Conservation (phyloP, 495 filamentous ascomycete genomes). For the Sphaerosporella brunnea region DNA sequence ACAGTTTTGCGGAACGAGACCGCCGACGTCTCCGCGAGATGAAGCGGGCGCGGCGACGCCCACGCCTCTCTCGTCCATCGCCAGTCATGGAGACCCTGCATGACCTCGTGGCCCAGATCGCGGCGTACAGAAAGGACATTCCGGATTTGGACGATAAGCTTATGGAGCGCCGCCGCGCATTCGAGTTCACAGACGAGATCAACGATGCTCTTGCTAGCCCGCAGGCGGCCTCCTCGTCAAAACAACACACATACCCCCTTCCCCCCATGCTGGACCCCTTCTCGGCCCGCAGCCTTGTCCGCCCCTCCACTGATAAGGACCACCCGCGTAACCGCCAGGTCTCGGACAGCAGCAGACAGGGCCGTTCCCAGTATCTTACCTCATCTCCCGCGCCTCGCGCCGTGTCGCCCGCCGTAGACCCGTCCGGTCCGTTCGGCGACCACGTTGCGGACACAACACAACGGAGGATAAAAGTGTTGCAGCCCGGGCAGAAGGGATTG, state of each 20-base stretch:
- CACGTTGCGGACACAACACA: constrained; percentile 18
- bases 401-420: constrained; percentile 15
- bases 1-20: constrained; percentile 16
- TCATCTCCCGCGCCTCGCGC: constrained; percentile 12
- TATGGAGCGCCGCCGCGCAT: constrained; percentile 50
- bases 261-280: constrained; percentile 17
- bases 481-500: constrained; percentile 18
- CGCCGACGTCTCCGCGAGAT: constrained; percentile 4
- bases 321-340: not conserved
- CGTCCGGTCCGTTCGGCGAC: constrained; percentile 19
- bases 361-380: not conserved
- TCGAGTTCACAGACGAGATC: constrained; percentile 37
- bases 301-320: constrained; percentile 8
- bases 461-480: constrained; percentile 16
- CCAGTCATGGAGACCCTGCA: constrained; percentile 36
- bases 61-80: constrained; percentile 23
- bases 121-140: constrained; percentile 46
- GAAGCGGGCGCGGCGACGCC: not conserved
- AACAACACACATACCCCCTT: constrained; percentile 8
- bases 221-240: not conserved
- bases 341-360: not conserved
- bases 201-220: constrained; percentile 14
- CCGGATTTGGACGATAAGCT: constrained; percentile 61
- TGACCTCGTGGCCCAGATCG: constrained; percentile 45
- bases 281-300: constrained; percentile 16